Evolutionary conservation across 2,329 filamentous ascomycete genomes (phyloP).

Genomic region (Nannizzia gypsea): DNA sequence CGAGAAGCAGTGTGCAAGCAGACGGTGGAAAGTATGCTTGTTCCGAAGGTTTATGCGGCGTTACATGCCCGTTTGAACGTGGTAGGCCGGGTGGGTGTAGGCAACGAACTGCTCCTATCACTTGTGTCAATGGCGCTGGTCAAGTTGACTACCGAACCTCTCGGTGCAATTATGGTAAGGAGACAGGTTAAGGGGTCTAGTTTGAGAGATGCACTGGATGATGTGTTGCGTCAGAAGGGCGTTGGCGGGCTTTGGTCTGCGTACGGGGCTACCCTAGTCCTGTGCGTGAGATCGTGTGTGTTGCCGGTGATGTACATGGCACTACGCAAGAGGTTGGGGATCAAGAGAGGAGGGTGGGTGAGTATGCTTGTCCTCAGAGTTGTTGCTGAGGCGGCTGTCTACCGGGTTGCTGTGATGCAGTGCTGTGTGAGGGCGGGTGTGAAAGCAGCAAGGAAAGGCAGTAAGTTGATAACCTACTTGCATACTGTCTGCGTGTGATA

Average conservation of each 20-base stretch:
- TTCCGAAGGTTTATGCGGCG: neutral
- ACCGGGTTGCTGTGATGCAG: neutral
- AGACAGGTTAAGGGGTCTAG: neutral
- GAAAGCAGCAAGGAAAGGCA: neutral
- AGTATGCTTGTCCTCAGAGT: neutral
- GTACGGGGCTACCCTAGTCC: conserved; percentile 65
- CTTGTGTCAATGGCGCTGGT: neutral
- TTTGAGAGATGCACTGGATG: neutral
- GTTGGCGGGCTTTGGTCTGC: conserved; percentile 73
- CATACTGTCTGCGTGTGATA: neutral
- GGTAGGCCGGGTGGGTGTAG: neutral
- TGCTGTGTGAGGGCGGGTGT: neutral
- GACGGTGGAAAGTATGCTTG: conserved; percentile 22
- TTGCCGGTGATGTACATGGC: conserved; percentile 74
- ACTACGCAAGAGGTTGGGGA: conserved; percentile 32
- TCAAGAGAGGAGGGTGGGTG: neutral
- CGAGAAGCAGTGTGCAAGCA: conserved; percentile 55
- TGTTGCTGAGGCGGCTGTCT: neutral
- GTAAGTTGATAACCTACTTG: neutral
- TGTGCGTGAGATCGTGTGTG: conserved; percentile 75
- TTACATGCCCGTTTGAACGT: neutral
- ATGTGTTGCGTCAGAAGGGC: conserved; percentile 56
- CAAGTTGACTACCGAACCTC: neutral
- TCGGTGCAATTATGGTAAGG: neutral
- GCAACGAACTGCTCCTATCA: neutral